Evolutionary conservation across 2,329 filamentous ascomycete genomes (phyloP).

Genomic region (Scortechinia acanthostroma): DNA sequence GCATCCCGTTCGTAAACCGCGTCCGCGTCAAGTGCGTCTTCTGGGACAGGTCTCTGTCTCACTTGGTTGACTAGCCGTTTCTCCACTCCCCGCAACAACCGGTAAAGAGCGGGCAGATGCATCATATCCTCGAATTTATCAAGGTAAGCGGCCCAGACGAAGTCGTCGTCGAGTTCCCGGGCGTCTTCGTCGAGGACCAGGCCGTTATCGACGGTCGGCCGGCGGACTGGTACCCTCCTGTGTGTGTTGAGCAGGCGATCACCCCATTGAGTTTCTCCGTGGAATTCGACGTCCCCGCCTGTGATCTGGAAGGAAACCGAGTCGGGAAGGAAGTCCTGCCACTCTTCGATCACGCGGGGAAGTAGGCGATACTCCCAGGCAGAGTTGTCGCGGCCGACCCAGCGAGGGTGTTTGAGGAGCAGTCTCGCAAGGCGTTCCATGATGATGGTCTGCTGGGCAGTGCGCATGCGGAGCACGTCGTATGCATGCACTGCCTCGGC

Average conservation of each 20-base stretch:
- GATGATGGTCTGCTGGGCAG: neutral
- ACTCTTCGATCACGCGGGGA: neutral
- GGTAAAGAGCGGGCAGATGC: too few species aligned
- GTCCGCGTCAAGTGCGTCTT: too few species aligned
- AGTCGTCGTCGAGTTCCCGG: neutral
- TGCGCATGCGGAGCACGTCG: neutral
- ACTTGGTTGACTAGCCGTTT: too few species aligned
- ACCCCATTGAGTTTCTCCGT: neutral
- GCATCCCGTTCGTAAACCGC: too few species aligned
- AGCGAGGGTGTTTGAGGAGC: neutral
- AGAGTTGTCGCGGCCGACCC: neutral
- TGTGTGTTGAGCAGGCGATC: neutral
- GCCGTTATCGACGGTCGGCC: neutral
- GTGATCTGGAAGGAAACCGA: neutral
- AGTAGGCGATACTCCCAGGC: neutral
- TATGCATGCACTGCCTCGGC: neutral
- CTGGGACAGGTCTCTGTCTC: too few species aligned
- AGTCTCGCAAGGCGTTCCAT: neutral
- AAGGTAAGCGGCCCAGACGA: too few species aligned
- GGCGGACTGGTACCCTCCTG: neutral
- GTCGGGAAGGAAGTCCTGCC: neutral
- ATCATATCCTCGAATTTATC: too few species aligned
- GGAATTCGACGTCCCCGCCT: neutral
- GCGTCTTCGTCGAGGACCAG: neutral
- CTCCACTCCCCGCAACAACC: too few species aligned